phyloP scores from a whole-genome alignment of 2,329 filamentous ascomycete genomes.

The Aquanectria penicillioides region DNA sequence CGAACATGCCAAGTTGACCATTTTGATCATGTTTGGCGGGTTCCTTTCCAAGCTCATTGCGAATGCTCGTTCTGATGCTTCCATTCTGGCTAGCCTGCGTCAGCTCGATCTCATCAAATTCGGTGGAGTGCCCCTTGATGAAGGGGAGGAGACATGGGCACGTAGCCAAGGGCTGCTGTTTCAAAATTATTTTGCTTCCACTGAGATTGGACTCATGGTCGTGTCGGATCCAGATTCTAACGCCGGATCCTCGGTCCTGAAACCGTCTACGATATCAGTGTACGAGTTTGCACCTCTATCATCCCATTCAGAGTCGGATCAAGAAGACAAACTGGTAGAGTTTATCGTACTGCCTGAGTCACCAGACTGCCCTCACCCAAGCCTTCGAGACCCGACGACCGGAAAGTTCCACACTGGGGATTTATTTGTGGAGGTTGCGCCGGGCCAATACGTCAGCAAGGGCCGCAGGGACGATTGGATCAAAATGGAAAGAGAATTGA shows the following conservation, averaged over 20 bases:
- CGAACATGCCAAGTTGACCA: neutral
- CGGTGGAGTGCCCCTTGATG: conserved; percentile 13
- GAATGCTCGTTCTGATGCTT: conserved; percentile 21
- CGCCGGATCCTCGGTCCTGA: neutral
- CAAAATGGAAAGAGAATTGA: conserved; percentile 40
- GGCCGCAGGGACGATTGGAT: conserved; percentile 40
- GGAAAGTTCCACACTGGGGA: conserved; percentile 39
- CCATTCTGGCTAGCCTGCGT: conserved; percentile 16
- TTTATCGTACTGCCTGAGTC: conserved; percentile 21
- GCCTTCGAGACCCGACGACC: conserved; percentile 13
- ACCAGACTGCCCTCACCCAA: conserved; percentile 24
- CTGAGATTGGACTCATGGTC: conserved; percentile 22
- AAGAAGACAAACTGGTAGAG: conserved; percentile 21
- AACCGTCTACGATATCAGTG: neutral
- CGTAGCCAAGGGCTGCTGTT: conserved; percentile 15
- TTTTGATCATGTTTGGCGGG: conserved; percentile 19
- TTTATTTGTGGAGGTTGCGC: conserved; percentile 34
- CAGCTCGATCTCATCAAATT: conserved; percentile 12
- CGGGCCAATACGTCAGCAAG: conserved; percentile 29
- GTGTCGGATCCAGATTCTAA: neutral
- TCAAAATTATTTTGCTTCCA: conserved; percentile 26
- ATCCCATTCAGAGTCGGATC: neutral
- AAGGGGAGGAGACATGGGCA: conserved; percentile 24
- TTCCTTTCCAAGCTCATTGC: conserved; percentile 16
- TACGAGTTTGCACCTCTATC: conserved; percentile 23